Evolutionary conservation across 805 yeast species (phyloP), one percentile per base, ranked within the genome.

Genomic region (Huiozyma sinensis): DNA sequence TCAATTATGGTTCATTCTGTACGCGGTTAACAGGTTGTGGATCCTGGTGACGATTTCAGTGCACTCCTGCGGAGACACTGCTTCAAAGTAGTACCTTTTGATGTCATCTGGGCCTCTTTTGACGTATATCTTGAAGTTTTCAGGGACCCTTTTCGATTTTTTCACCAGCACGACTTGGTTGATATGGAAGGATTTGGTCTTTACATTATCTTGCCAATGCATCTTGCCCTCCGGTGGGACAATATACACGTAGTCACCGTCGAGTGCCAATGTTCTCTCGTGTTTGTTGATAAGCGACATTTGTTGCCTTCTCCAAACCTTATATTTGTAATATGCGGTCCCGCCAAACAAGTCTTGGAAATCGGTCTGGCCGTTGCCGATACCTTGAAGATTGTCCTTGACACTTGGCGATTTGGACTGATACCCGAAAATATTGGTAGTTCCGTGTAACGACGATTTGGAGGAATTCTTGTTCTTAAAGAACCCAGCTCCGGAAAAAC

Each of bases 181-280:
- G 7, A 88, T 77, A 56, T 88, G 95, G 60, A 90, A 86, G 0
- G 94, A 82, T 11, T 88, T 78, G 0, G 95, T 89, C 57, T 89
- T 89, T 52, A 83, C 75, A 61, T 72, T 67, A 43, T 83, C 92
- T 54, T 83, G 77, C 75, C 86, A 76, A 51, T 74, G 76, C 46
- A 77, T 71, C 47, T 85, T 90, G 53, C 84, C 87, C 6, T 88
- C 81, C 0, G 97, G 96, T 54, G 65, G 64, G 5, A 86, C 77
- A 40, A 90, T 75, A 55, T 89, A 90, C 10, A 90, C 77, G 55
- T 87, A 88, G 54, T 87, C 95, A n/a, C 97, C 97, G 62, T 90
- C 97, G 34, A 90, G 76, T 1, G 92, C 88, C 31, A 90, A 68
- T 0, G 88, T 76, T 53, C 92, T 77, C 53, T 88, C 95, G 48